A percentile compares a stretch with the other conserved stretches of the same genome.
phyloP scores from a whole-genome alignment of 2,329 filamentous ascomycete genomes.

The Arthrinium puccinioides region DNA sequence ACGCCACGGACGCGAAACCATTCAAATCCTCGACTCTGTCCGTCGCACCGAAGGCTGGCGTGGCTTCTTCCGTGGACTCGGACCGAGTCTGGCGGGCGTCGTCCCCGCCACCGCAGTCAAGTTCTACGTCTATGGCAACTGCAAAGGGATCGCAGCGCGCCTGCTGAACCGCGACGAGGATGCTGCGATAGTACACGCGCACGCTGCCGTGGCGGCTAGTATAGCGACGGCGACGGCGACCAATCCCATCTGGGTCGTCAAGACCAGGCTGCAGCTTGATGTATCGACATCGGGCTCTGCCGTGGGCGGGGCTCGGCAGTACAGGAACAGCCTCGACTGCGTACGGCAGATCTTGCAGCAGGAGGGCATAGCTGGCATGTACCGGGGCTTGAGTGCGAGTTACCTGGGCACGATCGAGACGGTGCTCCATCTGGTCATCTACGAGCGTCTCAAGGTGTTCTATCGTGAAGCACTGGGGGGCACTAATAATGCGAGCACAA shows the following conservation, averaged over 20 bases:
- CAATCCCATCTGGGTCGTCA: conserved; percentile 69
- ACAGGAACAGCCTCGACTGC: conserved; percentile 63
- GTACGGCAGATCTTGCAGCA: conserved; percentile 55
- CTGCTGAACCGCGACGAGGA: conserved; percentile 51
- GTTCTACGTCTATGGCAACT: conserved; percentile 65
- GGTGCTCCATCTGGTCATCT: conserved; percentile 64
- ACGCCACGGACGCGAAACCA: conserved; percentile 56
- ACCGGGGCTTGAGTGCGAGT: conserved; percentile 60
- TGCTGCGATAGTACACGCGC: conserved; percentile 51
- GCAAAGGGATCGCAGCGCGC: conserved; percentile 56
- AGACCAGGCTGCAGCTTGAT: conserved; percentile 64
- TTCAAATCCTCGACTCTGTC: conserved; percentile 60
- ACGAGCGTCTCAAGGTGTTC: conserved; percentile 57
- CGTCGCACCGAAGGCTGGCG: conserved; percentile 60
- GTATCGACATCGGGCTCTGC: conserved; percentile 48
- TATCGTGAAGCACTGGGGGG: conserved; percentile 1
- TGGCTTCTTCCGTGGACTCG: conserved; percentile 63
- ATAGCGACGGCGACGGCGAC: conserved; percentile 64
- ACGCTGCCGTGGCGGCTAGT: conserved; percentile 55
- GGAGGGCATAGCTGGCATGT: conserved; percentile 59
- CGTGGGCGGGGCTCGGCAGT: conserved; percentile 39
- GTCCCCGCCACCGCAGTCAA: conserved; percentile 65
- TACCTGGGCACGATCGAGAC: conserved; percentile 64
- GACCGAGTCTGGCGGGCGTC: conserved; percentile 62
- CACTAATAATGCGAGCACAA: background rate